These are phyloP conservation scores for Smithsoniella earleae DNA, from an alignment of 163 green algal genomes.

Conservation along the genomic window DNA sequence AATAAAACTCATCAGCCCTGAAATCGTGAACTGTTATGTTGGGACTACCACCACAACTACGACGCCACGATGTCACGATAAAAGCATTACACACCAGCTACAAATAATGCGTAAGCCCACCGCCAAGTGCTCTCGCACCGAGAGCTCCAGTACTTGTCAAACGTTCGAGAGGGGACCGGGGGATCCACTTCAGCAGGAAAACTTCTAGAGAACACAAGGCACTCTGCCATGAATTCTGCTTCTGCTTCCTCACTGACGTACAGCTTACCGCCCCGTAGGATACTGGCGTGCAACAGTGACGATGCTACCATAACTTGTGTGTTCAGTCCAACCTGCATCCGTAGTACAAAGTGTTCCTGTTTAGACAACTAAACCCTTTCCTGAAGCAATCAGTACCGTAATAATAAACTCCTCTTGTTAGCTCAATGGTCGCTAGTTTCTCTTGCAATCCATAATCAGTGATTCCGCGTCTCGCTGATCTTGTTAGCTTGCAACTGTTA, in stretches of 20 bases:
- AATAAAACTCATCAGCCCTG: slow-evolving; percentile 53
- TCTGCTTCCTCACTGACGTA: slow-evolving; percentile 70
- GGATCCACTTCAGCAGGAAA: slow-evolving; percentile 43
- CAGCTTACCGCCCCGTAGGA: slow-evolving; percentile 57
- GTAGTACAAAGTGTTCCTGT: not conserved
- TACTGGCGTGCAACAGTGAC: slow-evolving; percentile 60
- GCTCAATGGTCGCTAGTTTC: not conserved
- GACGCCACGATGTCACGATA: not conserved
- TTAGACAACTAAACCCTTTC: no score
- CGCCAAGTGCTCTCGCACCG: slow-evolving; percentile 59
- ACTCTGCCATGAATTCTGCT: slow-evolving; percentile 62
- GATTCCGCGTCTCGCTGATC: not conserved
- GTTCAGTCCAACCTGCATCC: slow-evolving; percentile 53
- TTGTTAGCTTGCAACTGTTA: not conserved
- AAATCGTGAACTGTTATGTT: not conserved
- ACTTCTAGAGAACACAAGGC: slow-evolving; percentile 41
- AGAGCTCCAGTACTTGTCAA: slow-evolving; percentile 59
- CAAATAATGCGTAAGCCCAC: slow-evolving; percentile 59
- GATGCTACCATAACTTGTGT: slow-evolving; percentile 56
- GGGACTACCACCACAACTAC: not conserved
- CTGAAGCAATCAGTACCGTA: not conserved
- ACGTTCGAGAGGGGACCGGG: slow-evolving; percentile 49
- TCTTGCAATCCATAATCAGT: not conserved
- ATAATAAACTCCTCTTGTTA: slow-evolving; percentile 17
- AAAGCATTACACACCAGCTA: slow-evolving; percentile 29